Conservation (phyloP, 257 asterid genomes). For the Cynanchum wilfordii region DNA sequence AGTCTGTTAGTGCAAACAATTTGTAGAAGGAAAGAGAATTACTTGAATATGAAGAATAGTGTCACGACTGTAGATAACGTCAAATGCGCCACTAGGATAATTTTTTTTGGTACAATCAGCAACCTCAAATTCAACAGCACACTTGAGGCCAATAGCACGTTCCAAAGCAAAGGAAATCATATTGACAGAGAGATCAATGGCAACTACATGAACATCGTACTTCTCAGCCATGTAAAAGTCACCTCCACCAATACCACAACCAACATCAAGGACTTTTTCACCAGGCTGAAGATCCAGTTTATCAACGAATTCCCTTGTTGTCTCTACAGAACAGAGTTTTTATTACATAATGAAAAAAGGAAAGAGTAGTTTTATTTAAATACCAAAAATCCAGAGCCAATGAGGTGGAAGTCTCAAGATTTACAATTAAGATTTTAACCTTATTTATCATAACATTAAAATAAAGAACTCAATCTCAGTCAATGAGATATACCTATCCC, state of each 20-base stretch:
- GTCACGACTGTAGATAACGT: conserved; percentile 92
- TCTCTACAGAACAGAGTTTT: conserved; percentile 45
- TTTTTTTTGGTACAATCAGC: conserved; percentile 92
- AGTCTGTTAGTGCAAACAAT: conserved; percentile 8
- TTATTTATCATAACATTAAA: not conserved
- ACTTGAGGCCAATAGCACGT: conserved; percentile 78
- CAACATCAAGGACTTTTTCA: conserved; percentile 91
- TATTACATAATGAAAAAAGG: not conserved
- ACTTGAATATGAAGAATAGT: conserved; percentile 95
- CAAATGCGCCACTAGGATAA: conserved; percentile 70
- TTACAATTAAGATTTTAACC: not conserved
- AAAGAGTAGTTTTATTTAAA: not conserved
- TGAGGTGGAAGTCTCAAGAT: not conserved
- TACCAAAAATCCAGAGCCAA: not conserved
- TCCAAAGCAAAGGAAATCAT: conserved; percentile 97
- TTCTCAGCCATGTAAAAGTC: conserved; percentile 93
- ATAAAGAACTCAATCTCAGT: not conserved
- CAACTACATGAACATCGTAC: conserved; percentile 85
- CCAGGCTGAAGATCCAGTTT: conserved; percentile 80
- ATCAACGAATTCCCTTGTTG: conserved; percentile 84
- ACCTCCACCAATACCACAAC: conserved; percentile 99
- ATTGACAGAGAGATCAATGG: conserved; percentile 84
- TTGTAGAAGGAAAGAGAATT: conserved; percentile 12
- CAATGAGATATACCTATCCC: conserved; percentile 62
- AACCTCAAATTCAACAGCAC: conserved; percentile 96